Evolutionary conservation across 352 stramenopile genomes (phyloP), one percentile per base, ranked within the genome.

Genomic region (Labyrinthula sp.): DNA sequence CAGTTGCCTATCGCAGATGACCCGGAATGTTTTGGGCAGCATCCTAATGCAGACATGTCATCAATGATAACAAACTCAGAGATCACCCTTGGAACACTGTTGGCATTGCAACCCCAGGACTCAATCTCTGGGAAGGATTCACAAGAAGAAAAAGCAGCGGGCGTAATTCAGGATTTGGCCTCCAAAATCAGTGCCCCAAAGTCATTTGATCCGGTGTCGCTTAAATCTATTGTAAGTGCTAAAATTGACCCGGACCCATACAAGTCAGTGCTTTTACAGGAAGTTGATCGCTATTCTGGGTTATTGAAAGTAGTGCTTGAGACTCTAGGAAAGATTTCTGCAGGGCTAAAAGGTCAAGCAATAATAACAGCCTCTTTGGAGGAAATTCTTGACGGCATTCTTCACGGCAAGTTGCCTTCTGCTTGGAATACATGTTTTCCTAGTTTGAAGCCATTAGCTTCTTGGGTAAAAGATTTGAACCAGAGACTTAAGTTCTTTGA

Each of bases 291-390:
- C 18, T 92, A 92, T 65, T 90, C 90, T 61, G 75, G 76, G 25
- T 56, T 92, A 17, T 49, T 92, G 4, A 50, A 55, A 2, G 66
- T 61, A 2, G 78, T 93, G 23, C 72, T 70, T 12, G 54, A 48
- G 2, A 79, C 80, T 0, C 62, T 92, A 1, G 39, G 68, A 6
- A 73, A 76, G 23, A 55, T 94, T 1, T 71, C 89, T 59, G 76
- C 80, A 34, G 83, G 77, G 0, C 85, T 89, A 2, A 70, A 93
- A 30, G 83, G 83, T 1, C 67, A 81, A 1, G 79, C 92, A 0
- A 70, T 93, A n/a, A 89, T 95, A 36, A 94, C 82, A 0, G 70
- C 77, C 0, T 79, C 92, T 40, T 66, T 94, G 0, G 83, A 94
- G 55, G 71, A 75, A 10, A 70, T 93, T 7, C 91, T 89, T 57